Evolutionary conservation across 2,329 filamentous ascomycete genomes (phyloP).

Genomic region (Biscogniauxia marginata): DNA sequence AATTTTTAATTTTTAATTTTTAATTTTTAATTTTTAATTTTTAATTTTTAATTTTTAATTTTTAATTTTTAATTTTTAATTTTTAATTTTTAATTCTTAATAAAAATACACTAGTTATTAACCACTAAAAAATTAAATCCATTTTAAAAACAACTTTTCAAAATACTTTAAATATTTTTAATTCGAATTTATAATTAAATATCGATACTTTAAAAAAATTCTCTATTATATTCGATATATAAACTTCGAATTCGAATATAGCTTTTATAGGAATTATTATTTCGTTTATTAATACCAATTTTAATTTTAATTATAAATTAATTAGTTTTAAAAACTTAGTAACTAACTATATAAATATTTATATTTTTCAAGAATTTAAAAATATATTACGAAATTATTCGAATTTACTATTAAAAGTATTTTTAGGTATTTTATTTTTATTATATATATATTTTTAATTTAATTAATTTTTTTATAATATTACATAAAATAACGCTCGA

Average conservation of each 20-base stretch:
- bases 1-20: no score
- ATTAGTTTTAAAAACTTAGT: background rate
- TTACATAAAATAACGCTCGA: no score
- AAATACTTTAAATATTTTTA: background rate
- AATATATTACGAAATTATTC: background rate
- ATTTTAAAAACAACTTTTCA: background rate
- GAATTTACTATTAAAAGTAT: background rate
- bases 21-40: no score
- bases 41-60: no score
- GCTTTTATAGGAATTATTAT: background rate
- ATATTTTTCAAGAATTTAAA: background rate
- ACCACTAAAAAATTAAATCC: background rate
- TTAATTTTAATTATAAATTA: background rate
- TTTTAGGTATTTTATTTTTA: no score
- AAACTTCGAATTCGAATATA: background rate
- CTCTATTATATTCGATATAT: background rate
- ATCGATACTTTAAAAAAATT: no score
- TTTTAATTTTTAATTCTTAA: no score
- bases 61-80: no score
- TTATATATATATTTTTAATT: no score
- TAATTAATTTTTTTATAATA: no score
- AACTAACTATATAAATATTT: background rate
- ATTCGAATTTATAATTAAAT: no score
- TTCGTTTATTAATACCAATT: background rate
- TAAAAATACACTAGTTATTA: background rate